These are phyloP conservation scores for Diaporthe longicolla DNA, from an alignment of 2,329 filamentous ascomycete species.

Conservation along the genomic window DNA sequence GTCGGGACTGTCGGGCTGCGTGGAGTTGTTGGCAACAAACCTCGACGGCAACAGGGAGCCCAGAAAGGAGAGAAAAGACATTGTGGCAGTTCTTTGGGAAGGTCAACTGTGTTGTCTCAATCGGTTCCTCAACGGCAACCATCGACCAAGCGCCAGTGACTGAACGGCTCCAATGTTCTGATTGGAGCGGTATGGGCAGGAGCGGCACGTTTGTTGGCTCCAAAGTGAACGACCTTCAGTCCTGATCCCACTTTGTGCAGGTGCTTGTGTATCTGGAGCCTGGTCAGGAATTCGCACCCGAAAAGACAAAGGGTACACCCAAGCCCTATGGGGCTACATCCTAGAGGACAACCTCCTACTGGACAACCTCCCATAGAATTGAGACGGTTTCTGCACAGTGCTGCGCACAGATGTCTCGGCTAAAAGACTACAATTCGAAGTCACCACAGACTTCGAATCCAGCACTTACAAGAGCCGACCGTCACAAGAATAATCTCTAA, in stretches of 20 bases:
- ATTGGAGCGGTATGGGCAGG: background rate
- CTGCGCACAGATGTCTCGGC: too few relatives aligned
- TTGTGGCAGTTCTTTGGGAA: background rate
- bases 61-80: constrained; percentile 13
- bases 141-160: background rate
- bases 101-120: background rate
- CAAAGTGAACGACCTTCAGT: background rate
- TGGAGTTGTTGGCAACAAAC: background rate
- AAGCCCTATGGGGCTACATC: too few relatives aligned
- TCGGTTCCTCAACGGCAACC: too few relatives aligned
- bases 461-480: too few relatives aligned
- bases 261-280: background rate
- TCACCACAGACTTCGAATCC: too few relatives aligned
- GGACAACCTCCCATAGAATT: too few relatives aligned
- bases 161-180: background rate
- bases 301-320: too few relatives aligned
- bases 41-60: background rate
- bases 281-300: too few relatives aligned
- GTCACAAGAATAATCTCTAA: too few relatives aligned
- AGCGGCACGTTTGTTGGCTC: background rate
- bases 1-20: background rate
- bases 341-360: background rate
- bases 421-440: too few relatives aligned
- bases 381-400: too few relatives aligned
- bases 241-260: background rate